Evolutionary conservation across 192 early-diverging fungal genomes (phyloP).

Genomic region (Backusella liffmaniae): DNA sequence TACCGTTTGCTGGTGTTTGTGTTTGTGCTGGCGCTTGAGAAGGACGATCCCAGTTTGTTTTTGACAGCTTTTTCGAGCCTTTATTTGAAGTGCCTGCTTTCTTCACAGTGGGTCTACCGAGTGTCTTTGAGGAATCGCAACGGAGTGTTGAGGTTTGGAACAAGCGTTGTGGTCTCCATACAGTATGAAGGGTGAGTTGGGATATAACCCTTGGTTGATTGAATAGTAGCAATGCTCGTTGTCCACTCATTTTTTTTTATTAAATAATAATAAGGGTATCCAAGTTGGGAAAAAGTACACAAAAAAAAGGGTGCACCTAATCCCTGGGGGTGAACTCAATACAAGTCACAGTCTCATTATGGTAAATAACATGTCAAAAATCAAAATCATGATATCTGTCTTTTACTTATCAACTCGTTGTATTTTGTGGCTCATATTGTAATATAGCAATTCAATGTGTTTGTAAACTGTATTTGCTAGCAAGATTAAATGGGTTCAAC

Average conservation of each 20-base stretch:
- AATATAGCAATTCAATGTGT: background rate
- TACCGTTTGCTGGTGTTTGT: background rate
- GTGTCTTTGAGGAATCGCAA: background rate
- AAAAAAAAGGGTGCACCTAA: background rate
- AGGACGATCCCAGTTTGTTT: background rate
- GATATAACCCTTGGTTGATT: background rate
- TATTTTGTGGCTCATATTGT: too few species aligned
- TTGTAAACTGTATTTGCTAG: background rate
- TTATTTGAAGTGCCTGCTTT: background rate
- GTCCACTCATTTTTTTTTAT: constrained; percentile 11
- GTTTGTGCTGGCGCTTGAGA: background rate
- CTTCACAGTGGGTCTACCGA: background rate
- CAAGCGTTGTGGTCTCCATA: background rate
- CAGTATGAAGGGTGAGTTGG: background rate
- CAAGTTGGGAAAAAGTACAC: background rate
- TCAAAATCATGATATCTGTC: background rate
- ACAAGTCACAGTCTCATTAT: background rate
- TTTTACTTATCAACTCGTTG: too few species aligned
- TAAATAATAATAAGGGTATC: background rate
- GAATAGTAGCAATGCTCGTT: constrained; percentile 7
- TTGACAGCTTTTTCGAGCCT: background rate
- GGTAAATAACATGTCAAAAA: background rate
- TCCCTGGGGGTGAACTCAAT: background rate
- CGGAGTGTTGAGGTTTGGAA: background rate
- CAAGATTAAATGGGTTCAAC: background rate